Conservation (phyloP, 306 rosid species). For the Mucuna pruriens region DNA sequence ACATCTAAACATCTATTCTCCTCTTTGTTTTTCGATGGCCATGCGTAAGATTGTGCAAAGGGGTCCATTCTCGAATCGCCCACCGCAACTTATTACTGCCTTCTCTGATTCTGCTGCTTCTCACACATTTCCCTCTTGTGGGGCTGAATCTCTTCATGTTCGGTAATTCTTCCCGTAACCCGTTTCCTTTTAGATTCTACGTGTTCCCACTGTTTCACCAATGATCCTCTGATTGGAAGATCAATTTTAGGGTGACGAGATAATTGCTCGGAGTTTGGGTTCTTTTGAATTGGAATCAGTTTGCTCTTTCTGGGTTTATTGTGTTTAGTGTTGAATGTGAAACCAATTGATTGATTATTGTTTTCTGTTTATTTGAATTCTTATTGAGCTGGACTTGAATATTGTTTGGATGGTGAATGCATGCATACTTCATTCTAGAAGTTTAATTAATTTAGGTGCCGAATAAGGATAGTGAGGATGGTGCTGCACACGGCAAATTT, state of each 20-base stretch:
- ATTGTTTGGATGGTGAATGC: slow-evolving; percentile 7
- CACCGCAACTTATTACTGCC: background rate
- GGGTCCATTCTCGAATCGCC: slow-evolving; percentile 19
- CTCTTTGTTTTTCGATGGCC: background rate
- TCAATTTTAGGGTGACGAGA: background rate
- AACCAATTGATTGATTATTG: background rate
- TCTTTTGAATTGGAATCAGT: background rate
- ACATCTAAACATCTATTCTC: background rate
- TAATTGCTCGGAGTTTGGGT: background rate
- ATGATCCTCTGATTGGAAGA: background rate
- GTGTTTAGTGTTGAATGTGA: background rate
- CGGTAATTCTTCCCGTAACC: slow-evolving; percentile 20
- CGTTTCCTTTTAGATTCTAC: slow-evolving; percentile 2
- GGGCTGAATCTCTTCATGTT: slow-evolving; percentile 1
- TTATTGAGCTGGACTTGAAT: slow-evolving; percentile 9
- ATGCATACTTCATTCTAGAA: background rate
- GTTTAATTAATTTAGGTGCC: background rate
- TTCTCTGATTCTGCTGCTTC: background rate
- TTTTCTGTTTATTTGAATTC: background rate
- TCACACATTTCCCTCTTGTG: slow-evolving; percentile 4
- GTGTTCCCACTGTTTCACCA: background rate
- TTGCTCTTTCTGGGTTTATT: background rate
- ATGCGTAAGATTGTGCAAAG: slow-evolving; percentile 30
- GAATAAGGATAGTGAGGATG: background rate
- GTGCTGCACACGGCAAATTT: background rate